phyloP scores from a whole-genome alignment of 768 basidiomycete genomes.

The Melanogaster broomeanus region DNA sequence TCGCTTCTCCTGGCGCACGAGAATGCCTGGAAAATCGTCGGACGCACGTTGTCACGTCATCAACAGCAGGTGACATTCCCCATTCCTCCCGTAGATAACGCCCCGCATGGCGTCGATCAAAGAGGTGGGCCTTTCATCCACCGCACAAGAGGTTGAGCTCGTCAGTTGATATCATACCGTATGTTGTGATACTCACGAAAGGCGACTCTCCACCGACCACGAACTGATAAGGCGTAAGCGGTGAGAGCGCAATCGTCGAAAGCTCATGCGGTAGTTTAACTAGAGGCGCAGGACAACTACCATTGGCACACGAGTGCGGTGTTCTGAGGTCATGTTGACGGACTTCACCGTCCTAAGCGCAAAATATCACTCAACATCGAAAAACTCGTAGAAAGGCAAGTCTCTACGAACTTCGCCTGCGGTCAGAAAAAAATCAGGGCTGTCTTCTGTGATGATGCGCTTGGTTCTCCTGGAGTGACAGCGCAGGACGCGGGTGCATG shows the following conservation, averaged over 20 bases:
- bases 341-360: slow-evolving; percentile 75
- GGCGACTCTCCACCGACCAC: slow-evolving; percentile 83
- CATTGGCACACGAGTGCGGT: slow-evolving; percentile 58
- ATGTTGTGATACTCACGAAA: slow-evolving; percentile 52
- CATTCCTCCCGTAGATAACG: slow-evolving; percentile 65
- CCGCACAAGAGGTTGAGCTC: slow-evolving; percentile 2
- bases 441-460: slow-evolving; percentile 76
- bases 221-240: slow-evolving; percentile 79
- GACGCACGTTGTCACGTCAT: slow-evolving; percentile 73
- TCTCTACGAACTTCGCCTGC: slow-evolving; percentile 65
- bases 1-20: slow-evolving; percentile 35
- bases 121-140: slow-evolving; percentile 45
- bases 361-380: slow-evolving; percentile 19
- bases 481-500: slow-evolving; percentile 53
- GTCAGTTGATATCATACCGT: not conserved
- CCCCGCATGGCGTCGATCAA: slow-evolving; percentile 76
- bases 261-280: slow-evolving; percentile 65
- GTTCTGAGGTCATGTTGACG: slow-evolving; percentile 84
- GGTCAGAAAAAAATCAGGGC: slow-evolving; percentile 73
- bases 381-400: not conserved
- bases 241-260: slow-evolving; percentile 73
- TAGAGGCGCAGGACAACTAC: slow-evolving; percentile 69
- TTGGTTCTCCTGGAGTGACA: slow-evolving; percentile 80
- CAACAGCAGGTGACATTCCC: slow-evolving; percentile 54
- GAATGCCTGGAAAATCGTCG: slow-evolving; percentile 68